phyloP scores from a whole-genome alignment of 2,329 filamentous ascomycete genomes.

The Arthrobotrys iridis region DNA sequence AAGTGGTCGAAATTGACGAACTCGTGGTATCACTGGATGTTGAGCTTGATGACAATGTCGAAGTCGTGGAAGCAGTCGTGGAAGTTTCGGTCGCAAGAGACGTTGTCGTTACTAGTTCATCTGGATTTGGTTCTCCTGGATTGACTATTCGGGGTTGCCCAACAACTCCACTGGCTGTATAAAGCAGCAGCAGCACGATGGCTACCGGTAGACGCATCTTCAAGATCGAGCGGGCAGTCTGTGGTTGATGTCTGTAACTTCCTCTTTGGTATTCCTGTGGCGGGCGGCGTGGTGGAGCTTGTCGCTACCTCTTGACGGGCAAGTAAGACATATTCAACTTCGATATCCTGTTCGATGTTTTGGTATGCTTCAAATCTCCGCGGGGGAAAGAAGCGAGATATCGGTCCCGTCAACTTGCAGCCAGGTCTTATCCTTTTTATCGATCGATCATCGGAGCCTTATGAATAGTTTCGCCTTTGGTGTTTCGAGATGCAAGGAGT shows the following conservation, averaged over 20 bases:
- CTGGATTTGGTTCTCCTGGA: conserved; percentile 7
- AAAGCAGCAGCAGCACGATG: conserved; percentile 37
- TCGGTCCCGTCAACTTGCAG: conserved; percentile 23
- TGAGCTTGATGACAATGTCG: background rate
- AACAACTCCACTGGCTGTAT: conserved; percentile 20
- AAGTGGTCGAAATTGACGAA: background rate
- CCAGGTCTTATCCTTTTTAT: conserved; percentile 36
- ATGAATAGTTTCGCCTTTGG: background rate
- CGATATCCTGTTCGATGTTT: background rate
- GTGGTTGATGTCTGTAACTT: conserved; percentile 12
- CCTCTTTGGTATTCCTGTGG: conserved; percentile 12
- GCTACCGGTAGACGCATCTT: conserved; percentile 40
- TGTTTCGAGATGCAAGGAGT: conserved; percentile 30
- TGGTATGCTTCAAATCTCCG: conserved; percentile 12
- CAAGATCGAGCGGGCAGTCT: background rate
- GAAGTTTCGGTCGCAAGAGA: background rate
- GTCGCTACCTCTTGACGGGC: conserved; percentile 20
- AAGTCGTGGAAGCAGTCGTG: conserved; percentile 1
- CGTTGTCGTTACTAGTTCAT: background rate
- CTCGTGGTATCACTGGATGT: background rate
- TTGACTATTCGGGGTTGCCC: conserved; percentile 32
- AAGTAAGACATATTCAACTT: conserved; percentile 22
- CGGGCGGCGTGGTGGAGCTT: conserved; percentile 15
- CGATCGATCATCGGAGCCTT: conserved; percentile 34
- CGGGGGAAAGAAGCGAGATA: conserved; percentile 21